A percentile compares a stretch with the other conserved stretches of the same genome.
Evolutionary conservation across 2,329 filamentous ascomycete genomes (phyloP).

Genomic region (Colletotrichum tropicale): DNA sequence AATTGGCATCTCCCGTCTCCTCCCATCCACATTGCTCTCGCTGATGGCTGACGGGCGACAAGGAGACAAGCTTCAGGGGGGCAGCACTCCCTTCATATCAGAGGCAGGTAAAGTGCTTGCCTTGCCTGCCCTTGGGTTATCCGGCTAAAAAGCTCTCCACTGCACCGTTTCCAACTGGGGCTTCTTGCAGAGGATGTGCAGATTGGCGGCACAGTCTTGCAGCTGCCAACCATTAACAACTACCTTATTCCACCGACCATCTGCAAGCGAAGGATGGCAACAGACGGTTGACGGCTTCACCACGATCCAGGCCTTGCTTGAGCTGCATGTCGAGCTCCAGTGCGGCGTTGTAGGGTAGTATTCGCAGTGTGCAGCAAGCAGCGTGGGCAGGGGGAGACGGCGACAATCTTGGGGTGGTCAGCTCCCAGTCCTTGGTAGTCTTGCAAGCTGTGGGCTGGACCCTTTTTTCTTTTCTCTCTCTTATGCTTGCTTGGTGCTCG

Average conservation of each 20-base stretch:
- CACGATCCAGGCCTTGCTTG: slow-evolving; percentile 2
- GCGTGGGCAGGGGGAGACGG: background rate
- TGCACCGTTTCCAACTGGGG: background rate
- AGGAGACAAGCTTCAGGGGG: background rate
- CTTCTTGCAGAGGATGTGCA: background rate
- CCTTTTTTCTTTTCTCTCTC: background rate
- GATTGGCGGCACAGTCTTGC: background rate
- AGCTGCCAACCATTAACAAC: background rate
- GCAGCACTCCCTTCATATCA: background rate
- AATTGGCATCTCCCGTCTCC: background rate
- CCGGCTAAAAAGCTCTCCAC: background rate
- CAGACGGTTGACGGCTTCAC: background rate
- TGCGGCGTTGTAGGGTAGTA: background rate
- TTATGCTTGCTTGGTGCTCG: background rate
- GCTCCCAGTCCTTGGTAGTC: background rate
- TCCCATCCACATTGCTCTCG: background rate
- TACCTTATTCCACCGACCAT: background rate
- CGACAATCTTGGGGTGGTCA: background rate
- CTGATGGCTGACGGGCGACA: background rate
- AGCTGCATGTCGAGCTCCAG: background rate
- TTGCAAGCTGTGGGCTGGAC: background rate
- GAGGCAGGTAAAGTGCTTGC: background rate
- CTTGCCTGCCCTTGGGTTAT: background rate
- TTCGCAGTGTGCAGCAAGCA: background rate
- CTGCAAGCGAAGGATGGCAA: background rate